Conservation (phyloP, 2,329 filamentous ascomycete species). For the Didymella segeticola region DNA sequence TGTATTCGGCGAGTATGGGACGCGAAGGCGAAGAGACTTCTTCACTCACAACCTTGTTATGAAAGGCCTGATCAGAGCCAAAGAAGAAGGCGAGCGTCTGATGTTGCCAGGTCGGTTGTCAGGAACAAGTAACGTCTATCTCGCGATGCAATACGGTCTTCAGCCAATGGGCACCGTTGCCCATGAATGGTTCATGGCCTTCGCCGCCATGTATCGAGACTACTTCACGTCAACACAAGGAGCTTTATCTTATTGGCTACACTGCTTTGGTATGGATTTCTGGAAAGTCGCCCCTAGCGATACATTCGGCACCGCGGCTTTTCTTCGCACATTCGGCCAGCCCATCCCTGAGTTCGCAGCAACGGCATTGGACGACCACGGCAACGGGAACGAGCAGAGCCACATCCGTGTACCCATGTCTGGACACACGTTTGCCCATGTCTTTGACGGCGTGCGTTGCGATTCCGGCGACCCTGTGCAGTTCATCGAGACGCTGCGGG, state of each 20-base stretch:
- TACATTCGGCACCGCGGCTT: conserved; percentile 91
- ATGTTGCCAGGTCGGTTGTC: conserved; percentile 76
- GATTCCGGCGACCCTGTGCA: conserved; percentile 85
- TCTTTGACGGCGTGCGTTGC: conserved; percentile 84
- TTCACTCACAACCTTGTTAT: conserved; percentile 94
- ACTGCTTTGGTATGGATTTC: conserved; percentile 84
- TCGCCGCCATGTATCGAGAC: conserved; percentile 86
- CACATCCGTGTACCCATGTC: conserved; percentile 53
- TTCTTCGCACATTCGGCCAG: conserved; percentile 82
- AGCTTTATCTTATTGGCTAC: conserved; percentile 86
- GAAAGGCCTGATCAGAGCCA: conserved; percentile 80
- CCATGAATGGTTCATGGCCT: conserved; percentile 99
- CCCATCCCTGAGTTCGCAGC: conserved; percentile 60
- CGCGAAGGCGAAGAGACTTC: conserved; percentile 86
- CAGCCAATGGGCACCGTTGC: conserved; percentile 87
- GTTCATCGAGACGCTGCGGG: conserved; percentile 78
- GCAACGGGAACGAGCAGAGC: conserved; percentile 45
- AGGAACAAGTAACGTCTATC: conserved; percentile 95
- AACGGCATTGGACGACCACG: conserved; percentile 52
- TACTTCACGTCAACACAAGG: conserved; percentile 87
- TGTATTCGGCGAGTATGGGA: conserved; percentile 92
- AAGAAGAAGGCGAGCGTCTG: conserved; percentile 69
- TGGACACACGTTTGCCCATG: conserved; percentile 74
- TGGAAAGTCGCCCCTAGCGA: conserved; percentile 91
- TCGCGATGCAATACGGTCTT: conserved; percentile 91